phyloP scores from a whole-genome alignment of 257 asterid genomes.

The Gentiana straminea region DNA sequence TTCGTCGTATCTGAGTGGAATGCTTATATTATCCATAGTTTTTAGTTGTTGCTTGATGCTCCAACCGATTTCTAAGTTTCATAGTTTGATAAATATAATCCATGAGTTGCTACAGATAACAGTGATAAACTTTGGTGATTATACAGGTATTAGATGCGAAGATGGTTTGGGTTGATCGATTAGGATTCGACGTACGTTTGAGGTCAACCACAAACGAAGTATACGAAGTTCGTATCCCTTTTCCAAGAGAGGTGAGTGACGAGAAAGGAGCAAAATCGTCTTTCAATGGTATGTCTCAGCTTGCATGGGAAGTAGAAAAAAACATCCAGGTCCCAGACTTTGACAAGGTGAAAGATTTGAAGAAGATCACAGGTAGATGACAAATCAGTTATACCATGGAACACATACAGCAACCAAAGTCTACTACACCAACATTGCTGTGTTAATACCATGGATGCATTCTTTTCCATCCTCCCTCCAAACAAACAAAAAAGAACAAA shows the following conservation, averaged over 20 bases:
- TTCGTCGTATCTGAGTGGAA: too few relatives aligned
- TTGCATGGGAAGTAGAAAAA: conserved; percentile 96
- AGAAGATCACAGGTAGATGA: conserved; percentile 34
- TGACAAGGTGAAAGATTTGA: conserved; percentile 52
- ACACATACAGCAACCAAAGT: too few relatives aligned
- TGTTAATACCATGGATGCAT: too few relatives aligned
- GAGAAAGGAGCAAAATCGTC: conserved; percentile 97
- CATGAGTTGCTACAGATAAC: too few relatives aligned
- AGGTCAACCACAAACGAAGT: conserved; percentile 44
- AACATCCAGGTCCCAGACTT: conserved; percentile 46
- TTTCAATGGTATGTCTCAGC: conserved; percentile 91
- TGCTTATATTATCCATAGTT: too few relatives aligned
- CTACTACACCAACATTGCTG: too few relatives aligned
- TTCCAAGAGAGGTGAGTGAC: conserved; percentile 76
- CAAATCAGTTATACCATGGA: too few relatives aligned
- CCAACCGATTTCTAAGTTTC: too few relatives aligned
- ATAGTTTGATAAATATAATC: too few relatives aligned
- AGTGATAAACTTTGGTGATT: neutral
- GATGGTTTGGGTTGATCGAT: conserved; percentile 90
- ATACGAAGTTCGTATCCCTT: conserved; percentile 81
- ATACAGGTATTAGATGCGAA: conserved; percentile 68
- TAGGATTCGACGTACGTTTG: conserved; percentile 74
- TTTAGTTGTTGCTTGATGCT: too few relatives aligned
- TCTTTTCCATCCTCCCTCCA: too few relatives aligned
- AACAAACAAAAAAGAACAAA: too few relatives aligned